Conservation (phyloP, 2,329 filamentous ascomycete genomes). For the Aspergillus aculeatus region DNA sequence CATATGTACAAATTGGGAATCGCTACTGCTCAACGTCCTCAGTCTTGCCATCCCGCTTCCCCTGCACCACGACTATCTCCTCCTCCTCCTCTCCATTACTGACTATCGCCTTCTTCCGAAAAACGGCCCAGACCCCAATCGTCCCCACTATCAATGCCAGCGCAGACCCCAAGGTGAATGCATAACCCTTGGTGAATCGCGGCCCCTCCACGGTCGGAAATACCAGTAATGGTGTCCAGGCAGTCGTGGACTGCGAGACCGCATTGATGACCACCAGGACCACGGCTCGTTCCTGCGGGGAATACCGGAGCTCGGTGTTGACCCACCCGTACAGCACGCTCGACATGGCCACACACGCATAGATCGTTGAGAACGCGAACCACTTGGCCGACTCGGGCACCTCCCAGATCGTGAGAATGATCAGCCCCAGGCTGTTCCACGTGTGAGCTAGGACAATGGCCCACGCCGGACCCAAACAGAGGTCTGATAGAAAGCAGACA, state of each 20-base stretch:
- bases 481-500: conserved; percentile 56
- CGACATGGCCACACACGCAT: conserved; percentile 53
- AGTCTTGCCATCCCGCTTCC: no score
- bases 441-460: conserved; percentile 54
- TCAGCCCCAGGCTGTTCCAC: conserved; percentile 55
- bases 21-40: no score
- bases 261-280: conserved; percentile 54
- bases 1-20: no score
- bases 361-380: conserved; percentile 55
- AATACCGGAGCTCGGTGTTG: conserved; percentile 48
- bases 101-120: conserved; percentile 11
- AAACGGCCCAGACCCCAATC: conserved; percentile 21
- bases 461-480: conserved; percentile 53
- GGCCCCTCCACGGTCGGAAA: conserved; percentile 51
- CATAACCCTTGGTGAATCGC: conserved; percentile 44
- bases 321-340: conserved; percentile 59
- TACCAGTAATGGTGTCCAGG: conserved; percentile 55
- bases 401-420: conserved; percentile 57
- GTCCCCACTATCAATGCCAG: conserved; percentile 36
- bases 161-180: conserved; percentile 42
- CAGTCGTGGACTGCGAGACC: conserved; percentile 55
- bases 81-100: no score
- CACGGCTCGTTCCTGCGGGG: conserved; percentile 48
- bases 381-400: conserved; percentile 56
- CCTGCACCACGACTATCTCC: no score